phyloP scores from a whole-genome alignment of 2,329 filamentous ascomycete genomes.

The Calonectria pseudoreteaudii region DNA sequence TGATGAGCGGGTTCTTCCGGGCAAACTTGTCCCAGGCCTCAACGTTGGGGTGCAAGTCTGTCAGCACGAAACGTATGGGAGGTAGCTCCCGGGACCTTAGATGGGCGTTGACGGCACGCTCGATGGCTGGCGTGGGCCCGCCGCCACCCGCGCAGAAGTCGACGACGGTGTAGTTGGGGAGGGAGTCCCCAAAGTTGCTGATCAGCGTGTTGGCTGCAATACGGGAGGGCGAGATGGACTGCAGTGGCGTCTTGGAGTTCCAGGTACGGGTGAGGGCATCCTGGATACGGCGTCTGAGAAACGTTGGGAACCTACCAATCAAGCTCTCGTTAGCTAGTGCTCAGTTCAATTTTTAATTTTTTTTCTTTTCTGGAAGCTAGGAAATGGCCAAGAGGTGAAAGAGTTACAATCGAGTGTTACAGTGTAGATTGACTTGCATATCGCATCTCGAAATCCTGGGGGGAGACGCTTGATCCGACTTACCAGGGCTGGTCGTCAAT shows the following conservation, averaged over 20 bases:
- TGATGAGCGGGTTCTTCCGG: conserved; percentile 65
- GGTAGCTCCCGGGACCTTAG: conserved; percentile 41
- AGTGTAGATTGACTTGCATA: background rate
- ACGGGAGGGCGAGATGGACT: conserved; percentile 68
- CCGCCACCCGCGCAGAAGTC: conserved; percentile 84
- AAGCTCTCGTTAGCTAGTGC: background rate
- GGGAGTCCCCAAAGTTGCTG: conserved; percentile 58
- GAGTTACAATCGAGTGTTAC: background rate
- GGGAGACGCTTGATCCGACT: conserved; percentile 26
- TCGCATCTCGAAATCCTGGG: background rate
- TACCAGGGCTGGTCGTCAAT: conserved; percentile 76
- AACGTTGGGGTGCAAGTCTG: conserved; percentile 74
- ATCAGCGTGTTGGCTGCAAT: conserved; percentile 70
- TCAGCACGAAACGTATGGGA: conserved; percentile 70
- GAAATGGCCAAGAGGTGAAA: background rate
- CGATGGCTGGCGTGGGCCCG: conserved; percentile 75
- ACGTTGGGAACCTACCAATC: conserved; percentile 69
- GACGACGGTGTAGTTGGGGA: conserved; percentile 71
- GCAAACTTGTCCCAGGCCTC: conserved; percentile 68
- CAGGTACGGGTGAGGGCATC: conserved; percentile 73
- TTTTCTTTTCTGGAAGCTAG: background rate
- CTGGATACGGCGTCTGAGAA: conserved; percentile 74
- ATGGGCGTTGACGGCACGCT: conserved; percentile 66
- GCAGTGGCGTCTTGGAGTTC: conserved; percentile 70
- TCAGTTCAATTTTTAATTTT: background rate